Conservation (phyloP, 768 basidiomycete genomes). For the Mycena floridula region DNA sequence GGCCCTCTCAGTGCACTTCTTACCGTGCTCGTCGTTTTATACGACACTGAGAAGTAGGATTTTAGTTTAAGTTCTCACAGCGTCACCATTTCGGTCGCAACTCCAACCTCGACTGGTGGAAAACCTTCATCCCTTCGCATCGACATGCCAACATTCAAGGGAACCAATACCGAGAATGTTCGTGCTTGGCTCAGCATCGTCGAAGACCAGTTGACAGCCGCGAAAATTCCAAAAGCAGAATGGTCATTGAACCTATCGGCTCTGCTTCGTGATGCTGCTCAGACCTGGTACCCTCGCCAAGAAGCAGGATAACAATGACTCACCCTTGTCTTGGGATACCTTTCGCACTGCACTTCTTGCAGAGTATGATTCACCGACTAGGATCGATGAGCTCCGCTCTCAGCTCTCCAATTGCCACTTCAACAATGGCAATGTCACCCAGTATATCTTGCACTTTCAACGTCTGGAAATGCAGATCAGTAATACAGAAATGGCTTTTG, state of each 20-base stretch:
- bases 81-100: too few species aligned
- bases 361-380: constrained; percentile 3
- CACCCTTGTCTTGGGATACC: background rate
- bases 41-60: too few species aligned
- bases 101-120: too few species aligned
- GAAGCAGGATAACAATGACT: constrained; percentile 1
- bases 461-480: constrained; percentile 7
- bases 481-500: constrained; percentile 4
- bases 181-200: constrained; percentile 3
- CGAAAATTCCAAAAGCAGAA: background rate
- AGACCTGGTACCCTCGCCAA: constrained; percentile 5
- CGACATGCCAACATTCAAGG: constrained; percentile 3
- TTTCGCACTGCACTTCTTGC: constrained; percentile 3
- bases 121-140: constrained; percentile 3
- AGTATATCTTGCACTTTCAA: constrained; percentile 6
- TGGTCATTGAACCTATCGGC: constrained; percentile 3
- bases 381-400: constrained; percentile 6
- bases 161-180: constrained; percentile 2
- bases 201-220: constrained; percentile 6
- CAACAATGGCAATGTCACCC: background rate
- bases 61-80: too few species aligned
- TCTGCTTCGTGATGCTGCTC: constrained; percentile 5
- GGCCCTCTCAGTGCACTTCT: too few species aligned
- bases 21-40: too few species aligned
- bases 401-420: background rate